Base-by-base conservation (phyloP, 129 eudicot species). In the Ambrosia trifida region DNA sequence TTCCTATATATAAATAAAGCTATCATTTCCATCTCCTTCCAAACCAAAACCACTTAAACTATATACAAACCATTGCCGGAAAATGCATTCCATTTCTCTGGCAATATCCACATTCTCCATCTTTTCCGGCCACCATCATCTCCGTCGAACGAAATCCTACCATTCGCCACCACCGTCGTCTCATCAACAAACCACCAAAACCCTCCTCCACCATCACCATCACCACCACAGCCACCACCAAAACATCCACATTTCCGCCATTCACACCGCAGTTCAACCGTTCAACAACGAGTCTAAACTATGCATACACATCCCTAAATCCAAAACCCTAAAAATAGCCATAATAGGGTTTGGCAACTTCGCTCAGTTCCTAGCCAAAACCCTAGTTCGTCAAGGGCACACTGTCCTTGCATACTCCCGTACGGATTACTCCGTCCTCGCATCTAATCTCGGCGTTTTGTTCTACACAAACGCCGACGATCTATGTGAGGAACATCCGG, bases 401-500 rank as follows among this genome's bases (percentile, higher is more conserved):
- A 77, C 80, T 5, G 95, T 92, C 13, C 74, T 79, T 4, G 98
- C 96, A 3, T 83, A 84, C 58, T 92, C 98, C 24, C 86, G 98
- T n/a, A 77, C 95, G 3, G 86, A 93, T 46, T 83, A 89, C 79
- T 79, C 86, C n/a, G 41, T 73, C 36, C 18, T 32, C 12, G 95
- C 98, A 5, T 17, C 72, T 5, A 61, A 76, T 0, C 70, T 92
- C 11, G 86, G 88, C 24, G 96, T 84, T 24, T 35, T 82, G 2
- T 93, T 85, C 58, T 93, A 79, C 66, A 1, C 19, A 9, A 88
- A 87, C 52, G 78, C 85, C 5, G 84, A 89, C 18, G 98, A 93
- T 59, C 84, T 93, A 14, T 93, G 98, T 47, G 98, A 93, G 32
- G 91, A 89, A 20, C 98, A 93, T 41, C 98, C 98, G 0, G 95